phyloP scores from a whole-genome alignment of 75 land plant genomes.

The Pseudotsuga menziesii region DNA sequence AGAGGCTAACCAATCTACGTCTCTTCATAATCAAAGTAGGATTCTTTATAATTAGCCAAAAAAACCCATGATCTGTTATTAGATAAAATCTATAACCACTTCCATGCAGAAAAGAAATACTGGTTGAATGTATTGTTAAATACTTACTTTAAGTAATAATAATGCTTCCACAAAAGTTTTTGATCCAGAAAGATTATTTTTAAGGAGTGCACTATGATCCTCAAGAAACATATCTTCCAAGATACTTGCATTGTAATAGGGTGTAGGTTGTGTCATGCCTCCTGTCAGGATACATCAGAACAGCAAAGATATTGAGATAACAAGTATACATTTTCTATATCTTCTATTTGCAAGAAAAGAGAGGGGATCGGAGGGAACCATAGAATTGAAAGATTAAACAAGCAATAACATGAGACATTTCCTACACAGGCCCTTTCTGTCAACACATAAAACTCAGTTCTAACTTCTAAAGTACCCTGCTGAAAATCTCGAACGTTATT shows the following conservation, averaged over 20 bases:
- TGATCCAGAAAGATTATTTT: constrained; percentile 36
- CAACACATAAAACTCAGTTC: background rate
- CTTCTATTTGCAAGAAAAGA: background rate
- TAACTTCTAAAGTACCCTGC: constrained; percentile 29
- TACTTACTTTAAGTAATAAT: constrained; percentile 63
- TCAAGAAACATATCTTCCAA: constrained; percentile 87
- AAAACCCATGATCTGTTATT: background rate
- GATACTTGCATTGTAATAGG: constrained; percentile 75
- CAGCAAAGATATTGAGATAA: background rate
- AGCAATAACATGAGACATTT: constrained; percentile 9
- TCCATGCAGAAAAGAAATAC: background rate
- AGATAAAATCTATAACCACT: background rate
- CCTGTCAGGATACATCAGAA: constrained; percentile 22
- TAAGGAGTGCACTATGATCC: constrained; percentile 39
- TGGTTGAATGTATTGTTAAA: background rate
- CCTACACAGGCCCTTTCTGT: background rate
- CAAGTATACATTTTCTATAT: background rate
- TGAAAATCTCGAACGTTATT: constrained; percentile 58
- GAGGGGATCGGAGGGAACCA: too few relatives aligned
- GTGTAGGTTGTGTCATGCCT: constrained; percentile 45
- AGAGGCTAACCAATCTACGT: background rate
- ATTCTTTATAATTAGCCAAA: constrained; percentile 3
- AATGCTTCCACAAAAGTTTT: constrained; percentile 63
- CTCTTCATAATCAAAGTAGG: background rate
- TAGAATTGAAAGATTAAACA: background rate